phyloP scores from a whole-genome alignment of 73 alveolate genomes.

The Effrenium voratum region DNA sequence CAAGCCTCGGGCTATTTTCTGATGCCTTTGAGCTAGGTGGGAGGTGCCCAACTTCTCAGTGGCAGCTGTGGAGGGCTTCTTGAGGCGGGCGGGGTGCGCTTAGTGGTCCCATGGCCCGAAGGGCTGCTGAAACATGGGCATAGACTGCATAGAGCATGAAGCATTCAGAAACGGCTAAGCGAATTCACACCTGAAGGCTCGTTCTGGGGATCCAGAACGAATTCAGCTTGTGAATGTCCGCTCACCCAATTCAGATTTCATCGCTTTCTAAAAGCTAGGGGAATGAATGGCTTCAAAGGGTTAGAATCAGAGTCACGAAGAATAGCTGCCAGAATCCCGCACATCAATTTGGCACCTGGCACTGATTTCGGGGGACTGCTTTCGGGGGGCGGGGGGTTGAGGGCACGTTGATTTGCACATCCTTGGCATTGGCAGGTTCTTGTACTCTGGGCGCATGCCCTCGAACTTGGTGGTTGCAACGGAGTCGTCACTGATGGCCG shows the following conservation, averaged over 20 bases:
- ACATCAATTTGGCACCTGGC: no score
- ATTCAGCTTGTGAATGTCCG: neutral
- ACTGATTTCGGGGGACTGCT: neutral
- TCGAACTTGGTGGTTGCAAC: conserved; percentile 29
- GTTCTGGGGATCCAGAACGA: neutral
- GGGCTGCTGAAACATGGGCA: no score
- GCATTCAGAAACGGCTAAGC: no score
- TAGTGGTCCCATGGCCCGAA: neutral
- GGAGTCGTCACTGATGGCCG: conserved; percentile 73
- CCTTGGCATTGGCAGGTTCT: conserved; percentile 33
- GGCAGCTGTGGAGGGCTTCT: conserved; percentile 74
- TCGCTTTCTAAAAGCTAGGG: neutral
- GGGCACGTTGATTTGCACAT: neutral
- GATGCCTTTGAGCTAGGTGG: no score
- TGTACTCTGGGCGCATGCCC: conserved; percentile 53
- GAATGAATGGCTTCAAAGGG: no score
- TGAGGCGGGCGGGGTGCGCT: conserved; percentile 1
- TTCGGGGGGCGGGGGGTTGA: neutral
- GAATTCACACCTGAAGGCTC: neutral
- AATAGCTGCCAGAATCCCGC: no score
- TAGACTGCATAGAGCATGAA: no score
- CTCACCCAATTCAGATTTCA: no score
- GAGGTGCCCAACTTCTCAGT: conserved; percentile 71
- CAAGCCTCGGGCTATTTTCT: neutral
- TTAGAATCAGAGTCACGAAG: no score